Evolutionary conservation across 306 rosid genomes (phyloP).

Genomic region (Datisca glomerata): DNA sequence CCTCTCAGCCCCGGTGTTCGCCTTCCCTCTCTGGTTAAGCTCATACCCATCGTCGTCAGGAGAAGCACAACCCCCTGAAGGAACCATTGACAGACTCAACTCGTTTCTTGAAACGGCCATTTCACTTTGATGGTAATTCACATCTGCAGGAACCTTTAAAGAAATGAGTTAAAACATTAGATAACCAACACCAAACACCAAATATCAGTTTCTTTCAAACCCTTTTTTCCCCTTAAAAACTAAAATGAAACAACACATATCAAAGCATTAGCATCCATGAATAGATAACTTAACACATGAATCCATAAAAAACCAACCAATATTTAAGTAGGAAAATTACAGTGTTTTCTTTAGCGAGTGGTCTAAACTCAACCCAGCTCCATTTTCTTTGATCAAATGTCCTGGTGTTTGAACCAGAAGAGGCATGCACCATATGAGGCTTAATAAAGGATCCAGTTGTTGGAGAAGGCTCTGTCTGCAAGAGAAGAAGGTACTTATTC

Average conservation of each 20-base stretch:
- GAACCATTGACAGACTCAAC: constrained; percentile 32
- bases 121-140: constrained; percentile 29
- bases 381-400: constrained; percentile 38
- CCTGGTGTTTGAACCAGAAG: constrained; percentile 24
- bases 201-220: no score
- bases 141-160: constrained; percentile 59
- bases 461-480: constrained; percentile 87
- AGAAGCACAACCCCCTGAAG: constrained; percentile 33
- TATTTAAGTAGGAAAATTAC: constrained; percentile 27
- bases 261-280: no score
- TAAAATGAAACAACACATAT: no score
- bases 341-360: constrained; percentile 35
- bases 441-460: constrained; percentile 69
- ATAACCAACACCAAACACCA: constrained; percentile 13
- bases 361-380: constrained; percentile 61
- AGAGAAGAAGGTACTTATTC: neutral
- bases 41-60: constrained; percentile 47
- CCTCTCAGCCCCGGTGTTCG: constrained; percentile 88
- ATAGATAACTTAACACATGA: no score
- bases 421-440: constrained; percentile 36
- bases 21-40: constrained; percentile 33
- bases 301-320: no score
- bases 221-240: no score
- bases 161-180: constrained; percentile 31
- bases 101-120: constrained; percentile 39